phyloP scores from a whole-genome alignment of 495 filamentous ascomycete genomes.

The Barbatosphaeria neglecta region DNA sequence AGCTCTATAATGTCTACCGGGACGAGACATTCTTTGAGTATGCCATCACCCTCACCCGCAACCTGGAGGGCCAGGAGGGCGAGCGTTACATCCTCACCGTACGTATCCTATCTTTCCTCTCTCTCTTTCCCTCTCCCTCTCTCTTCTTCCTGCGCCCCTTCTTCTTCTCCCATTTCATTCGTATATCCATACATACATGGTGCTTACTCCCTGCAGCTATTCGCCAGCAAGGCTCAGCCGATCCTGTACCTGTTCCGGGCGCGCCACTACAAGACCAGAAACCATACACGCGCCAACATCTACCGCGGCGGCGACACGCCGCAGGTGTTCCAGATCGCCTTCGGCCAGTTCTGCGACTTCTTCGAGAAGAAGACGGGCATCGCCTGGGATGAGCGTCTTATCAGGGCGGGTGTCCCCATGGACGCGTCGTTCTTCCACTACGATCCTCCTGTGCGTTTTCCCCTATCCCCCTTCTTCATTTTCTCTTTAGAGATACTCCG shows the following conservation, averaged over 20 bases:
- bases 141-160: no score
- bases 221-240: constrained; percentile 34
- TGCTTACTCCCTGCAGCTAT: no score
- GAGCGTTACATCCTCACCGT: constrained; percentile 22
- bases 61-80: constrained; percentile 13
- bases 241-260: constrained; percentile 28
- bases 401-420: constrained; percentile 3
- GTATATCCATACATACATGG: no score
- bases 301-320: constrained; percentile 12
- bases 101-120: constrained; percentile 3
- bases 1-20: constrained; percentile 16
- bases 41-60: constrained; percentile 15
- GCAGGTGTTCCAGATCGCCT: constrained; percentile 20
- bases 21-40: constrained; percentile 25
- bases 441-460: constrained; percentile 23
- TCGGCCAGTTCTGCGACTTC: constrained; percentile 38
- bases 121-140: no score
- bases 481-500: neutral
- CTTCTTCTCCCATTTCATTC: no score
- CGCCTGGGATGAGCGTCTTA: constrained; percentile 41
- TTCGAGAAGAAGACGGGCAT: constrained; percentile 45
- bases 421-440: constrained; percentile 15
- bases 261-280: constrained; percentile 20
- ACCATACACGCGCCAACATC: constrained; percentile 11
- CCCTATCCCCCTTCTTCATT: neutral